A percentile compares a stretch with the other conserved stretches of the same genome.
Conservation (phyloP, 2,329 filamentous ascomycete genomes). For the Trichoderma afroharzianum region DNA sequence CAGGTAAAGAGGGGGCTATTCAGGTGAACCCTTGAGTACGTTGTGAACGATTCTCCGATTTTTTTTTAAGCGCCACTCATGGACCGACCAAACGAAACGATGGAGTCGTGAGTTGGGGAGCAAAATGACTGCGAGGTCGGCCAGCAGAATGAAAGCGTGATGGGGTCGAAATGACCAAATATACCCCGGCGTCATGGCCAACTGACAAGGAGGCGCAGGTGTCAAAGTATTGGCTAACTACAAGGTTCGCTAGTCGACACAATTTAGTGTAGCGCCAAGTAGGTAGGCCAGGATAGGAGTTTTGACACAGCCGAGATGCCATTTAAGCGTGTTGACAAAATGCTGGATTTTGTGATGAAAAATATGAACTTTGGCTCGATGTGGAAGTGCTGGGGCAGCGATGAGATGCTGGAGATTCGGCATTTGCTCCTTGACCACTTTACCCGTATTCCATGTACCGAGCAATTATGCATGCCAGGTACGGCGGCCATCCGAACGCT, state of each 20-base stretch:
- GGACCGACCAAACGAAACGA: neutral
- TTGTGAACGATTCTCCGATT: neutral
- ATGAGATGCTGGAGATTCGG: neutral
- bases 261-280: constrained; percentile 11
- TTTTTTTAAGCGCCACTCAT: neutral
- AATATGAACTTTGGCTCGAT: neutral
- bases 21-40: neutral
- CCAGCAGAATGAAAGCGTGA: neutral
- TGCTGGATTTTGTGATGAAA: neutral
- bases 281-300: neutral
- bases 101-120: neutral
- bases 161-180: neutral
- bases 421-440: neutral
- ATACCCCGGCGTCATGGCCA: neutral
- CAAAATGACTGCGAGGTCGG: neutral
- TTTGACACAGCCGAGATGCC: neutral
- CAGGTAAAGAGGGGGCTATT: neutral
- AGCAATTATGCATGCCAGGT: neutral
- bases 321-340: neutral
- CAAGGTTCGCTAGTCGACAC: constrained; percentile 2
- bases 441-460: neutral
- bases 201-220: constrained; percentile 1
- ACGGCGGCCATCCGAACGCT: neutral
- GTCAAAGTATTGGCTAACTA: neutral
- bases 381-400: neutral